These are phyloP conservation scores for Suhomyces sp. DNA, from an alignment of 805 yeast genomes.

Conservation along the genomic window DNA sequence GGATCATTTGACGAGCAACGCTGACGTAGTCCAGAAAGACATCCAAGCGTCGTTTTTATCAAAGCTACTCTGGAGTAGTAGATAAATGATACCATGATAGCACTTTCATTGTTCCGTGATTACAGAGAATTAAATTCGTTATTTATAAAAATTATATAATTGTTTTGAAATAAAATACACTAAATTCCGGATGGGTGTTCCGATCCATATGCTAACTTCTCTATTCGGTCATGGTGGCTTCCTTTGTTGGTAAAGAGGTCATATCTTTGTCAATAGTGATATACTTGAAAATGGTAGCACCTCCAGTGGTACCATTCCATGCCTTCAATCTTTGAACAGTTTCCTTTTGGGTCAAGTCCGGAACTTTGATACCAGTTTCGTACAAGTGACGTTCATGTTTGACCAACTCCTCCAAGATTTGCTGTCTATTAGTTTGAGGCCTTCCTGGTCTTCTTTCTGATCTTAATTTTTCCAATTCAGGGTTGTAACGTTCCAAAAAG, in stretches of 20 bases:
- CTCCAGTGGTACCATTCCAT: conserved; percentile 87
- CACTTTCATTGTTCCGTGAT: background rate
- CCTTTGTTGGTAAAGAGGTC: conserved; percentile 20
- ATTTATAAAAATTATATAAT: background rate
- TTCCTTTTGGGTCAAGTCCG: conserved; percentile 61
- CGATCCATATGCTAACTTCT: background rate
- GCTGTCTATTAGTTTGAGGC: conserved; percentile 73
- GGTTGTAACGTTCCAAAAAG: conserved; percentile 67
- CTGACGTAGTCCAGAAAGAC: background rate
- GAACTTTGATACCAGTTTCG: conserved; percentile 64
- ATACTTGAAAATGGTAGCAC: conserved; percentile 60
- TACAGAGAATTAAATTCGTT: background rate
- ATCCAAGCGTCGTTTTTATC: conserved; percentile 2
- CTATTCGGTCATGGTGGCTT: conserved; percentile 7
- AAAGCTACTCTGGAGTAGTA: conserved; percentile 10
- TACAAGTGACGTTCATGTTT: conserved; percentile 63
- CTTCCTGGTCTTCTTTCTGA: conserved; percentile 79
- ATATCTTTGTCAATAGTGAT: conserved; percentile 32
- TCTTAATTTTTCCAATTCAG: conserved; percentile 63
- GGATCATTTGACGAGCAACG: background rate
- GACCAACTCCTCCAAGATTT: conserved; percentile 56
- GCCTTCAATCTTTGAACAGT: conserved; percentile 58
- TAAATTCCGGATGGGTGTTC: background rate
- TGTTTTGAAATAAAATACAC: background rate
- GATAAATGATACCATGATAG: background rate